Evolutionary conservation across 352 stramenopile species (phyloP).

Genomic region (Globisporangium solare): DNA sequence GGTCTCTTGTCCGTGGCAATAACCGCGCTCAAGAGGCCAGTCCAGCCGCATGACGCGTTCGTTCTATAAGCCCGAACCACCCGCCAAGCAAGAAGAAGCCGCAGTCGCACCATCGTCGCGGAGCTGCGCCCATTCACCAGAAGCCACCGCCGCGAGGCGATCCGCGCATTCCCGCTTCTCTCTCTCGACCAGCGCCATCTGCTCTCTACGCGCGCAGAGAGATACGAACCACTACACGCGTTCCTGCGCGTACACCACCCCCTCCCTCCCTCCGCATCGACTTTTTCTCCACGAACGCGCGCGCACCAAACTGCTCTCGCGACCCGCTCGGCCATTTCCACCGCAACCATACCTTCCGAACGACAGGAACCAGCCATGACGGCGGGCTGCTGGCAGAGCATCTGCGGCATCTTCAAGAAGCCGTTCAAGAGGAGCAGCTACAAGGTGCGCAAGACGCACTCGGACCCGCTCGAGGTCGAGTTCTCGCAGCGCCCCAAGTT

Average conservation of each 20-base stretch:
- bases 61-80: background rate
- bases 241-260: too few species aligned
- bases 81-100: too few species aligned
- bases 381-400: conserved; percentile 9
- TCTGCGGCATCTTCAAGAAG: conserved; percentile 10
- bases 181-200: too few species aligned
- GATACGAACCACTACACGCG: too few species aligned
- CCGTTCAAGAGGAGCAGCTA: conserved; percentile 19
- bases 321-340: background rate
- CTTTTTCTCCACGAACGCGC: too few species aligned
- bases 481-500: conserved; percentile 15
- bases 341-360: background rate
- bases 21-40: conserved; percentile 9
- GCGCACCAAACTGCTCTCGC: background rate
- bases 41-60: conserved; percentile 4
- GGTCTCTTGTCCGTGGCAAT: background rate
- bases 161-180: too few species aligned
- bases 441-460: conserved; percentile 20
- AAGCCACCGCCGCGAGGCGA: too few species aligned
- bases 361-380: background rate
- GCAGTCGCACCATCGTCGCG: too few species aligned
- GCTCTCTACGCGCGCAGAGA: too few species aligned
- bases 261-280: too few species aligned
- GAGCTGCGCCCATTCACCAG: too few species aligned
- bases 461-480: conserved; percentile 16